These are phyloP conservation scores for Bertia moriformis DNA, from an alignment of 2,329 filamentous ascomycete species.

Conservation along the genomic window DNA sequence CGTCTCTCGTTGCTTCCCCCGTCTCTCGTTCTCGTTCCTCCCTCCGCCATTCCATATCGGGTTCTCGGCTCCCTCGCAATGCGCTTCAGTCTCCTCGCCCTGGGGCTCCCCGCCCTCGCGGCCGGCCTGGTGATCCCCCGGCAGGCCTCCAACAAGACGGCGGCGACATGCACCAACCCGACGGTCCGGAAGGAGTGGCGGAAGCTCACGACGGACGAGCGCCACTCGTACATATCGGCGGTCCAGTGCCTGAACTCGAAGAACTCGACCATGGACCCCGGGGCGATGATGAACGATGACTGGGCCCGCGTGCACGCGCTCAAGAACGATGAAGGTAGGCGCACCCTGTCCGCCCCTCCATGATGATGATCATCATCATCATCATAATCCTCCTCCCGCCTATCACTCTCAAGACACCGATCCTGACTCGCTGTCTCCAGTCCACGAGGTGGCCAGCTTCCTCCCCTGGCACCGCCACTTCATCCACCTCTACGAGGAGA, in stretches of 20 bases:
- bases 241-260: background rate
- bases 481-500: slow-evolving; percentile 23
- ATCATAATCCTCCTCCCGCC: slow-evolving; percentile 3
- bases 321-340: background rate
- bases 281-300: background rate
- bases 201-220: background rate
- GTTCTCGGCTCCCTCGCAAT: too few species aligned
- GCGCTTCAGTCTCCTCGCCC: too few species aligned
- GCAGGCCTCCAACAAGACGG: too few species aligned
- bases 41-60: too few species aligned
- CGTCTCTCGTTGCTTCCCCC: too few species aligned
- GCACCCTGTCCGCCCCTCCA: too few species aligned
- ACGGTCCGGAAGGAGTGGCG: background rate
- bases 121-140: too few species aligned
- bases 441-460: slow-evolving; percentile 10
- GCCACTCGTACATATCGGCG: background rate
- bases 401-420: slow-evolving; percentile 3
- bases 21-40: too few species aligned
- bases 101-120: too few species aligned
- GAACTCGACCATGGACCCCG: background rate
- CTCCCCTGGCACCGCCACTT: slow-evolving; percentile 28
- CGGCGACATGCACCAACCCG: background rate
- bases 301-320: background rate
- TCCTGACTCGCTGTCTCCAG: background rate
- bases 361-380: slow-evolving; percentile 4